Percentiles rank a stretch among this genome's conserved stretches.
Conservation (phyloP, 495 filamentous ascomycete species). For the Paragyromitra xinjiangensis region DNA sequence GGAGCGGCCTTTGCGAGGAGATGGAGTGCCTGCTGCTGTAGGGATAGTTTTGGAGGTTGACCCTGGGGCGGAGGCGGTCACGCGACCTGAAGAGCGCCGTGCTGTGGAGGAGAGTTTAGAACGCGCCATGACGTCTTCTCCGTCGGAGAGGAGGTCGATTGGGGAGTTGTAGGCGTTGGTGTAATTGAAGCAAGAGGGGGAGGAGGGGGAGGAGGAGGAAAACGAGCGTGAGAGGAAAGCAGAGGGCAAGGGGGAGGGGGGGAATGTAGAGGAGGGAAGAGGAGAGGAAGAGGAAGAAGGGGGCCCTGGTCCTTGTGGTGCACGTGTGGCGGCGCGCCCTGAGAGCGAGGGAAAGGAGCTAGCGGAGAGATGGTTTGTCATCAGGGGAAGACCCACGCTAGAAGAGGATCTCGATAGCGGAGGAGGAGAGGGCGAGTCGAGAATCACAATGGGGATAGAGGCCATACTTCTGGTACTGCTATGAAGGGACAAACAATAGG, state of each 20-base stretch:
- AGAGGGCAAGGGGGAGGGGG: neutral
- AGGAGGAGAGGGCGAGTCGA: constrained; percentile 19
- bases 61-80: neutral
- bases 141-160: constrained; percentile 18
- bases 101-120: constrained; percentile 6
- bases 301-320: constrained; percentile 15
- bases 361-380: constrained; percentile 27
- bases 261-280: neutral
- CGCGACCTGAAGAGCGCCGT: constrained; percentile 34
- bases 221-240: constrained; percentile 3
- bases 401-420: neutral
- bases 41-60: neutral
- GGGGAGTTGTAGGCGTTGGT: constrained; percentile 16
- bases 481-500: neutral
- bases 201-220: neutral
- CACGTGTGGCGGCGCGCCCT: constrained; percentile 21
- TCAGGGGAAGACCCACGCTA: constrained; percentile 33
- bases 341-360: constrained; percentile 7
- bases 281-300: constrained; percentile 15
- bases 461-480: neutral
- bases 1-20: constrained; percentile 33
- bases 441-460: constrained; percentile 1
- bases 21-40: neutral
- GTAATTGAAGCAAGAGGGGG: neutral
- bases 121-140: constrained; percentile 37